phyloP scores from a whole-genome alignment of 768 basidiomycete species.

The Candolleomyces aberdarensis region DNA sequence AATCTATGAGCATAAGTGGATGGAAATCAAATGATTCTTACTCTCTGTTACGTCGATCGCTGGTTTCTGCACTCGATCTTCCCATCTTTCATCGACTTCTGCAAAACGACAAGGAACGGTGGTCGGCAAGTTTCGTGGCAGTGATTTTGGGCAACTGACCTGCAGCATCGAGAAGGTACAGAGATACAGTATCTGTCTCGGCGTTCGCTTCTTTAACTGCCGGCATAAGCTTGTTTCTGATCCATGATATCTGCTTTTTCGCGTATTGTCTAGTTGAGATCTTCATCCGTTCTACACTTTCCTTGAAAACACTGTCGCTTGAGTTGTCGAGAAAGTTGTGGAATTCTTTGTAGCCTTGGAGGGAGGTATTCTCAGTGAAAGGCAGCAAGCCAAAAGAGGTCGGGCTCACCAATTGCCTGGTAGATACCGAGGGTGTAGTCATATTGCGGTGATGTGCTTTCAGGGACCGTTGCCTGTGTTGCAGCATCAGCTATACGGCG shows the following conservation, averaged over 20 bases:
- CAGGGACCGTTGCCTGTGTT: background rate
- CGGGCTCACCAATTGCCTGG: slow-evolving; percentile 82
- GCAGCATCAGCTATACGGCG: slow-evolving; percentile 26
- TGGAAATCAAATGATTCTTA: slow-evolving; percentile 18
- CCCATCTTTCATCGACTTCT: slow-evolving; percentile 61
- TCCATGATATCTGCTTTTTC: slow-evolving; percentile 88
- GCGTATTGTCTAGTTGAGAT: slow-evolving; percentile 87
- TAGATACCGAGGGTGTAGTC: slow-evolving; percentile 86
- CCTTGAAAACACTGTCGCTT: slow-evolving; percentile 41
- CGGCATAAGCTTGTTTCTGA: slow-evolving; percentile 85
- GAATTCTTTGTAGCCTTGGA: slow-evolving; percentile 90
- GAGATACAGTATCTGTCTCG: slow-evolving; percentile 28
- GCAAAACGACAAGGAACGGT: background rate
- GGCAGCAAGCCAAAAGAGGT: background rate
- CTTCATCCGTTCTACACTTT: slow-evolving; percentile 79
- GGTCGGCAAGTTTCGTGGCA: background rate
- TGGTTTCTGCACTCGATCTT: slow-evolving; percentile 45
- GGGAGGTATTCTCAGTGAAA: background rate
- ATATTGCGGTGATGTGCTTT: slow-evolving; percentile 10
- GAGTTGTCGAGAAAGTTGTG: slow-evolving; percentile 52
- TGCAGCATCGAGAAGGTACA: slow-evolving; percentile 67
- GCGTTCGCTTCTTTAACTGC: slow-evolving; percentile 51
- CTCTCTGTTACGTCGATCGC: slow-evolving; percentile 51
- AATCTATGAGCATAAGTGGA: background rate
- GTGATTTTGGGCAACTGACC: slow-evolving; percentile 31